Percentiles rank a stretch among this genome's conserved stretches.
phyloP scores from a whole-genome alignment of 2,329 filamentous ascomycete genomes.

The Xylaria sp. region DNA sequence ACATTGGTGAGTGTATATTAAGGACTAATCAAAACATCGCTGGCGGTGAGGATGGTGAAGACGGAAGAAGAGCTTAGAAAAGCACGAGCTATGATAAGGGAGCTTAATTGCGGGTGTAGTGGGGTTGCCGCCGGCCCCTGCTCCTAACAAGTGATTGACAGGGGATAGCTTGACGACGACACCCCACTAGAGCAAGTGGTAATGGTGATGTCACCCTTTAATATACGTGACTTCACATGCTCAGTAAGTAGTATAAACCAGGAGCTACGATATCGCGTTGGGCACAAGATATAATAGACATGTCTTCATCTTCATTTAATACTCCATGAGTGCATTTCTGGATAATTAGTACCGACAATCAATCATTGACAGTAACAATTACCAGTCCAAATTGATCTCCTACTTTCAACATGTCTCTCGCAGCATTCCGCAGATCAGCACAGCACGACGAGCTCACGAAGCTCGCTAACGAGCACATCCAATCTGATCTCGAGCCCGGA shows the following conservation, averaged over 20 bases:
- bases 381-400: not conserved
- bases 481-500: constrained; percentile 63
- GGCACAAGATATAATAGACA: not conserved
- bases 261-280: not conserved
- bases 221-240: constrained; percentile 18
- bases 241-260: not conserved
- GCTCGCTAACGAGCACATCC: constrained; percentile 67
- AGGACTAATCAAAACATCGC: no score
- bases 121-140: not conserved
- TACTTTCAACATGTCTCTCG: constrained; percentile 46
- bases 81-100: not conserved
- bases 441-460: constrained; percentile 61
- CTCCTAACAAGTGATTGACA: not conserved
- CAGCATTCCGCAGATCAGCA: constrained; percentile 51
- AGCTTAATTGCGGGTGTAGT: no score
- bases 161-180: not conserved
- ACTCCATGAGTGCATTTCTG: no score
- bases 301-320: not conserved
- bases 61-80: not conserved
- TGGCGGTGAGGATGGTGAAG: constrained; percentile 1
- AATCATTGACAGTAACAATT: constrained; percentile 4
- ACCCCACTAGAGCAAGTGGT: not conserved
- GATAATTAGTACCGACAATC: not conserved
- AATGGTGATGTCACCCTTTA: constrained; percentile 32
- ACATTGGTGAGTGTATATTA: no score